A percentile compares a stretch with the other conserved stretches of the same genome.
Evolutionary conservation across 2,329 filamentous ascomycete species (phyloP).

Genomic region (Sporothrix globosa): DNA sequence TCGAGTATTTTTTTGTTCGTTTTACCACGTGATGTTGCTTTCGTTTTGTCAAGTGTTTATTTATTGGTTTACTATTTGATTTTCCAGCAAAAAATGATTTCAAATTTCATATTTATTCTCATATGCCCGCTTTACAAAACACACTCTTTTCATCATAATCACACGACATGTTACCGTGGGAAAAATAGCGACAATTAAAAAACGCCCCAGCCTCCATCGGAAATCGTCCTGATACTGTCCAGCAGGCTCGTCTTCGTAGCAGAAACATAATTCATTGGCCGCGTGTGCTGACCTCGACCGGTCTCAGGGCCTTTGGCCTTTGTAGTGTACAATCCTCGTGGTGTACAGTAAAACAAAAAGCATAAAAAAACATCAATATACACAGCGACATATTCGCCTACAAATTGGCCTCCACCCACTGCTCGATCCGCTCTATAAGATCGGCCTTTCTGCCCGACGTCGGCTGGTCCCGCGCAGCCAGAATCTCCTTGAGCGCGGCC

Average conservation of each 20-base stretch:
- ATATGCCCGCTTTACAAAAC: too few species aligned
- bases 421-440: constrained; percentile 58
- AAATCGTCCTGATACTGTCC: too few species aligned
- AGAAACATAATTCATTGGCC: constrained; percentile 2
- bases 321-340: neutral
- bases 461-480: constrained; percentile 53
- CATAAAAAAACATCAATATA: neutral
- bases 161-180: too few species aligned
- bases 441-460: constrained; percentile 58
- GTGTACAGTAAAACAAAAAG: neutral
- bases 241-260: neutral
- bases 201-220: too few species aligned
- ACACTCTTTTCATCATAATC: too few species aligned
- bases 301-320: neutral
- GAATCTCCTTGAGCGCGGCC: constrained; percentile 54
- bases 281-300: neutral
- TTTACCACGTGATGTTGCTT: too few species aligned
- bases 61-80: too few species aligned
- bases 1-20: too few species aligned
- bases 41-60: too few species aligned
- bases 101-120: too few species aligned
- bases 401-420: constrained; percentile 57
- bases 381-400: constrained; percentile 23
- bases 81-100: too few species aligned
- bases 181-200: too few species aligned